Evolutionary conservation across 805 yeast species (phyloP), one percentile per base, ranked within the genome.

Genomic region (Metschnikowia sp.): DNA sequence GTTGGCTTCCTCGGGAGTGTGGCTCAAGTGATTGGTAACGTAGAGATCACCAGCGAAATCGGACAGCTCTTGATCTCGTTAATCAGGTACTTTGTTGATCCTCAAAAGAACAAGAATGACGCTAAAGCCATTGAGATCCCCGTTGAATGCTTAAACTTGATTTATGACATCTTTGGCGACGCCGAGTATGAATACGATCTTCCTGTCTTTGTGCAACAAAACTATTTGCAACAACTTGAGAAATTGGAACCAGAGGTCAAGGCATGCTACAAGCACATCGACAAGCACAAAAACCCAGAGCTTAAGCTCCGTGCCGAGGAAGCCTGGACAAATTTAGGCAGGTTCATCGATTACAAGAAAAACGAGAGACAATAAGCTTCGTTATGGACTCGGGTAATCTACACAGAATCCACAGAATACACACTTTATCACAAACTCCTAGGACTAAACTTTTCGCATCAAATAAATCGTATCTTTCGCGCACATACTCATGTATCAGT

Each of bases 131-230:
- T 59, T n/a, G 75, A 70, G 50, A 63, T 82, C 10, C 66, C 81
- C 5, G 64, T 82, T 36, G 92, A 85, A 51, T 68, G 84, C 26
- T 64, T 88, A 19, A 84, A 88, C 57, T 70, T 79, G 2, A 58
- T 90, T 6, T 88, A 81, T 64, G 97, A 89, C 50, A 72, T 90
- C 7, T 94, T 85, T 66, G 86, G 86, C 11, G 98, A 94, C 66
- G 77, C 77, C 33, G 68, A 63, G 4, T 85, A 74, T 56, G 76
- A 72, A 12, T 90, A 89, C 59, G 96, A 89, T 61, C 68, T 64
- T 26, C 79, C 81, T 3, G 77, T 87, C 1, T 92, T 84, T 63
- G 86, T 84, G 26, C 62, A 74, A 9, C 75, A 75, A 15, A 70
- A 75, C 8, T 77, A 81, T 55, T 58, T 79, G 33, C 46, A 57